Conservation (phyloP, 352 stramenopile genomes). For the Phytophthora megakarya region DNA sequence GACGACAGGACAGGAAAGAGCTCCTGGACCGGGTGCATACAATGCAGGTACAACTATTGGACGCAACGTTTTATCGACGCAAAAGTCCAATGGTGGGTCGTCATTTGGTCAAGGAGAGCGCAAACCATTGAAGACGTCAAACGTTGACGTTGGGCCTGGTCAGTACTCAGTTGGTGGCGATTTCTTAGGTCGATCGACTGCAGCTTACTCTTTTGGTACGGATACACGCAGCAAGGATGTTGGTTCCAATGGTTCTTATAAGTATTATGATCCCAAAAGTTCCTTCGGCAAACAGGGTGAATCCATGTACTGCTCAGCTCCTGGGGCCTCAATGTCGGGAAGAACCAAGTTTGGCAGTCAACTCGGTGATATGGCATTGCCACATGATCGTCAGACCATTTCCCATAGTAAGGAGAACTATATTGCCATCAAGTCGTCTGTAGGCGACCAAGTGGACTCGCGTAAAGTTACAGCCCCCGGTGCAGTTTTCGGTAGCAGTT, state of each 20-base stretch:
- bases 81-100: slow-evolving; percentile 61
- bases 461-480: slow-evolving; percentile 68
- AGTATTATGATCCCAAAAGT: slow-evolving; percentile 63
- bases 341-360: slow-evolving; percentile 49
- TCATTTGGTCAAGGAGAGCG: slow-evolving; percentile 75
- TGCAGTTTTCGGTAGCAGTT: slow-evolving; percentile 73
- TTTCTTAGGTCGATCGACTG: slow-evolving; percentile 60
- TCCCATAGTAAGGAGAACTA: slow-evolving; percentile 19
- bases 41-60: slow-evolving; percentile 64
- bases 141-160: slow-evolving; percentile 65
- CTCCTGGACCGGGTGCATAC: slow-evolving; percentile 65
- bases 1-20: slow-evolving; percentile 50
- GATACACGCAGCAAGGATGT: slow-evolving; percentile 20
- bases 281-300: slow-evolving; percentile 70
- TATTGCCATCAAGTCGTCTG: slow-evolving; percentile 71
- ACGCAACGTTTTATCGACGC: slow-evolving; percentile 71
- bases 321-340: slow-evolving; percentile 76
- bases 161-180: slow-evolving; percentile 77
- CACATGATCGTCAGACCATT: too few species aligned
- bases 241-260: too few species aligned
- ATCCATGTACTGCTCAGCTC: slow-evolving; percentile 65
- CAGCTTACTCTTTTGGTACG: slow-evolving; percentile 72
- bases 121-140: slow-evolving; percentile 55
- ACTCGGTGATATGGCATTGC: too few species aligned
- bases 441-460: slow-evolving; percentile 75